These are phyloP conservation scores for Colletotrichum falcatum DNA, from an alignment of 2,329 filamentous ascomycete genomes.

Conservation along the genomic window DNA sequence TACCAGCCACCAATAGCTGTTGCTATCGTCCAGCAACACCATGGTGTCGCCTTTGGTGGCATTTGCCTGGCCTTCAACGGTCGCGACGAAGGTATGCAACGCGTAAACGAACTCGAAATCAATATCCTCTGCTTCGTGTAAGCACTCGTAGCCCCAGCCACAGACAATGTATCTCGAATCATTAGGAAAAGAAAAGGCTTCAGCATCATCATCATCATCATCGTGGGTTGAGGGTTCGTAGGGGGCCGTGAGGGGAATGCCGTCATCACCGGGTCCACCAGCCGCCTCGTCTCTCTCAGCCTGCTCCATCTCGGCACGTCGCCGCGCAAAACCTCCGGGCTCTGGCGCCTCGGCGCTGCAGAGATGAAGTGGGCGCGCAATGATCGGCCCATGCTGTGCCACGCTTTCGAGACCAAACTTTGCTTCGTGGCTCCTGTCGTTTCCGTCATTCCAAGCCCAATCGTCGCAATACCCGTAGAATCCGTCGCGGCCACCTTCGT, in stretches of 20 bases:
- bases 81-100: slow-evolving; percentile 96
- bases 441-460: slow-evolving; percentile 17
- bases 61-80: slow-evolving; percentile 97
- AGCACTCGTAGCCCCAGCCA: slow-evolving; percentile 84
- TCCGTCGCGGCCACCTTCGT: slow-evolving; percentile 25
- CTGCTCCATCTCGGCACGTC: slow-evolving; percentile 36
- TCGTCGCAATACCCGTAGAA: slow-evolving; percentile 36
- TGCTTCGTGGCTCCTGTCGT: slow-evolving; percentile 24
- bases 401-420: slow-evolving; percentile 24
- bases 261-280: slow-evolving; percentile 42
- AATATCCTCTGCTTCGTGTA: slow-evolving; percentile 96
- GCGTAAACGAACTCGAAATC: slow-evolving; percentile 99
- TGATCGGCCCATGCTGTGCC: slow-evolving; percentile 29
- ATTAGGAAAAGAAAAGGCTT: slow-evolving; percentile 68
- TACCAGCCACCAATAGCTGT: slow-evolving; percentile 99
- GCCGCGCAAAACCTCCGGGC: slow-evolving; percentile 26
- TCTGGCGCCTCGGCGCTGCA: neutral
- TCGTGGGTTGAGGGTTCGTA: slow-evolving; percentile 55
- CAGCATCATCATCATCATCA: slow-evolving; percentile 65
- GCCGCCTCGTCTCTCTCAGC: slow-evolving; percentile 42
- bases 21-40: slow-evolving; percentile 97
- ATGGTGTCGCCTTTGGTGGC: slow-evolving; percentile 98
- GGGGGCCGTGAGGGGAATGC: slow-evolving; percentile 55
- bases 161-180: slow-evolving; percentile 75
- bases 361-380: slow-evolving; percentile 28